These are phyloP conservation scores for Hypoxylon sp. DNA, from an alignment of 2,329 filamentous ascomycete species.

Conservation along the genomic window DNA sequence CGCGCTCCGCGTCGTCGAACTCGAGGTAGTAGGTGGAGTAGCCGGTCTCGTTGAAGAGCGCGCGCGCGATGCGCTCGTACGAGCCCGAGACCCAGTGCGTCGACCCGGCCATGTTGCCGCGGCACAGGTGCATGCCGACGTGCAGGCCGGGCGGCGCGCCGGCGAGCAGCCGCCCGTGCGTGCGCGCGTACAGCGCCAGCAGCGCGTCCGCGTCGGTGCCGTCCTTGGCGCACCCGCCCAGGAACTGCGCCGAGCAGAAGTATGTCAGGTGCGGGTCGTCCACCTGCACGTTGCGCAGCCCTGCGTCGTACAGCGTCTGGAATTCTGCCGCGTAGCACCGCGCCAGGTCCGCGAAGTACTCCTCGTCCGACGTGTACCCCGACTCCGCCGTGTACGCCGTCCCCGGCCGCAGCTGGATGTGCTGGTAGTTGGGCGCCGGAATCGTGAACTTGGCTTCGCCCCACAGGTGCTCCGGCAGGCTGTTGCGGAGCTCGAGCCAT, in stretches of 20 bases:
- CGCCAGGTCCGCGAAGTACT: constrained; percentile 63
- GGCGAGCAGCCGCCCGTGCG: constrained; percentile 66
- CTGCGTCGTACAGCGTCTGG: constrained; percentile 59
- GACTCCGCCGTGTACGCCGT: constrained; percentile 56
- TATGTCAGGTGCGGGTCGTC: constrained; percentile 64
- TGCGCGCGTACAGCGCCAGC: constrained; percentile 67
- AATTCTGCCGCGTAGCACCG: constrained; percentile 61
- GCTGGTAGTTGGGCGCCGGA: constrained; percentile 69
- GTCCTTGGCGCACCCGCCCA: constrained; percentile 63
- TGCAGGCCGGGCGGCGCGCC: constrained; percentile 64
- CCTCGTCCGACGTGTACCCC: constrained; percentile 58
- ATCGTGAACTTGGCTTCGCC: constrained; percentile 70
- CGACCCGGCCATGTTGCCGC: constrained; percentile 55
- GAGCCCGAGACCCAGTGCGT: constrained; percentile 60
- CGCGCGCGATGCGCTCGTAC: constrained; percentile 59
- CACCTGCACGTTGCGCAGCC: constrained; percentile 61
- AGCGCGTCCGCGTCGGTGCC: constrained; percentile 59
- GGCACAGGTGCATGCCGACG: constrained; percentile 69
- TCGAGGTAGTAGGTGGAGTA: constrained; percentile 62
- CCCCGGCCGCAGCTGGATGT: constrained; percentile 65
- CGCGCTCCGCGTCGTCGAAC: constrained; percentile 58
- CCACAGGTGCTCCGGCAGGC: constrained; percentile 62
- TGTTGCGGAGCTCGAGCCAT: constrained; percentile 49
- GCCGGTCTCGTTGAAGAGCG: constrained; percentile 57
- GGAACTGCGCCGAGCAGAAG: constrained; percentile 65